These are phyloP conservation scores for Arthrobotrys iridis DNA, from an alignment of 2,329 filamentous ascomycete genomes.

Conservation along the genomic window DNA sequence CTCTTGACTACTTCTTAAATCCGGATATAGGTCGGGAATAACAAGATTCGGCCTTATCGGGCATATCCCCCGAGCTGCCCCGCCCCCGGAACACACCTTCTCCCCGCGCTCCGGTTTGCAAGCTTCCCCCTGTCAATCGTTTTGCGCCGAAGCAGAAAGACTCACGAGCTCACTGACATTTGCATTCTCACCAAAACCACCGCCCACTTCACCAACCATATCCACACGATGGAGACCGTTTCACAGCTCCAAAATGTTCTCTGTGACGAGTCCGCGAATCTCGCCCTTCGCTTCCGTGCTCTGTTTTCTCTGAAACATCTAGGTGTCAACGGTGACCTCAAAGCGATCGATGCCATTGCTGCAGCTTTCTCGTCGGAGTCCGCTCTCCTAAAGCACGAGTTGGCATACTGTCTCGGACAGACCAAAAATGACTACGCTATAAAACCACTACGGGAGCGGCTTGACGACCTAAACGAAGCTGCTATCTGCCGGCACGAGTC, in stretches of 20 bases:
- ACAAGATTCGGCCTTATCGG: neutral
- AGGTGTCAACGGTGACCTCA: conserved; percentile 73
- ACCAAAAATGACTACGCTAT: conserved; percentile 77
- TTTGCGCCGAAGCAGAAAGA: conserved; percentile 5
- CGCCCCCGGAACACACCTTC: conserved; percentile 26
- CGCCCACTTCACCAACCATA: neutral
- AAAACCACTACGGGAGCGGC: conserved; percentile 74
- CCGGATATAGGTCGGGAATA: neutral
- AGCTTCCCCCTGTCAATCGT: conserved; percentile 21
- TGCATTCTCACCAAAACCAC: neutral
- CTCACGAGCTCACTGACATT: neutral
- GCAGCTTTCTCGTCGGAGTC: conserved; percentile 85
- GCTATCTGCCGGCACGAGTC: conserved; percentile 96
- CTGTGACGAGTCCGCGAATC: conserved; percentile 78
- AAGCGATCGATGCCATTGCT: conserved; percentile 81
- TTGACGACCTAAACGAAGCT: conserved; percentile 84
- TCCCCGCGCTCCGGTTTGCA: conserved; percentile 36
- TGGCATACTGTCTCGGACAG: conserved; percentile 96
- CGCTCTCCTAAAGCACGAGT: conserved; percentile 91
- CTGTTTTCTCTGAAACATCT: conserved; percentile 98
- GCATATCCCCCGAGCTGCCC: conserved; percentile 13
- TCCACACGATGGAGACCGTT: conserved; percentile 60
- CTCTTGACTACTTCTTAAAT: neutral
- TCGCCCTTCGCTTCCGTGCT: conserved; percentile 90
- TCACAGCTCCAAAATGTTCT: conserved; percentile 77